phyloP scores from a whole-genome alignment of 1,284 basidiomycete genomes.

The Cryptococcus neoformans region DNA sequence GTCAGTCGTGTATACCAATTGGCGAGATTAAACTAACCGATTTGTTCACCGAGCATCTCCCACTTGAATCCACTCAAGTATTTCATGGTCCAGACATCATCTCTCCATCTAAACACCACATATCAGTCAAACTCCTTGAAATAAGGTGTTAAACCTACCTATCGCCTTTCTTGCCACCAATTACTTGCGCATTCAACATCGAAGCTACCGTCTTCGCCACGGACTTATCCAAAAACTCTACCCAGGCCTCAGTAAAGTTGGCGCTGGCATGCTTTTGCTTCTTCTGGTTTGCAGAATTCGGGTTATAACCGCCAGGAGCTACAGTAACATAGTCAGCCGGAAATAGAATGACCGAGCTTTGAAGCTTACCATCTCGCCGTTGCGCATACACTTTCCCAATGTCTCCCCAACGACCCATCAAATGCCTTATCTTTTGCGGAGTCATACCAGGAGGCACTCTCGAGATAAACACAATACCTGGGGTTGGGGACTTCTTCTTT shows the following conservation, averaged over 20 bases:
- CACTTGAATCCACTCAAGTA: constrained; percentile 98
- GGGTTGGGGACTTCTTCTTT: constrained; percentile 29
- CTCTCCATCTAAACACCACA: constrained; percentile 68
- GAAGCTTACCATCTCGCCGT: constrained; percentile 64
- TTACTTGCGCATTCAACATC: constrained; percentile 94
- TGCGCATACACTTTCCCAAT: constrained; percentile 83
- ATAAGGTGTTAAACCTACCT: constrained; percentile 20
- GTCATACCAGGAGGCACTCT: constrained; percentile 99
- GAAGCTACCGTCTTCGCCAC: constrained; percentile 86
- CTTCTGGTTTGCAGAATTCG: constrained; percentile 26
- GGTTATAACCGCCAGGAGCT: constrained; percentile 41
- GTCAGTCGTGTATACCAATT: not conserved
- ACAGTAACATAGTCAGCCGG: not conserved
- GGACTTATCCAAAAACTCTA: constrained; percentile 93
- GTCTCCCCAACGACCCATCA: constrained; percentile 80
- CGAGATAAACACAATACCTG: constrained; percentile 92
- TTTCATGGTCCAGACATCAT: constrained; percentile 99
- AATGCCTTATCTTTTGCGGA: constrained; percentile 90
- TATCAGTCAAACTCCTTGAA: not conserved
- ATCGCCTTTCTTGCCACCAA: constrained; percentile 87
- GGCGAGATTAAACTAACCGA: constrained; percentile 64
- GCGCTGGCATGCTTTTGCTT: constrained; percentile 67
- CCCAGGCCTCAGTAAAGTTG: constrained; percentile 96
- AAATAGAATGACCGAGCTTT: not conserved
- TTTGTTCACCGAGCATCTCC: constrained; percentile 98